Evolutionary conservation across 306 rosid genomes (phyloP), one percentile per base, ranked within the genome.

Genomic region (Rosa persica): DNA sequence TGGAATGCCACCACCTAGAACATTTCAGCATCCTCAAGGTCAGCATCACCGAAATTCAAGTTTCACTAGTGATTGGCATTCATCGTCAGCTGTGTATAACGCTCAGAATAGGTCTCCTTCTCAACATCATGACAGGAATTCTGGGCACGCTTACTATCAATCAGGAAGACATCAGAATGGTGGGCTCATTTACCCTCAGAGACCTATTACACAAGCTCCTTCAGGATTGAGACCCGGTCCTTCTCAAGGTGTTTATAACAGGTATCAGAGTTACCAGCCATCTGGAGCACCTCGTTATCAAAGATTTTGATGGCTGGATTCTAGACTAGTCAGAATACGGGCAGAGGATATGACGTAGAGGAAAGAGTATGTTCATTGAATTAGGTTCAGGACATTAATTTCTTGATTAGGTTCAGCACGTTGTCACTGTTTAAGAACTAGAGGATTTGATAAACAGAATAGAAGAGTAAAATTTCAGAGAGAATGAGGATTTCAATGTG

Each of bases 91-190:
- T 12, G 67, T 22, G 44, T 47, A 80, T 73, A 74, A 82, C 48
- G 76, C 70, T 16, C 86, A 72, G 69, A 48, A 70, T 48, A 86
- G 88, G 79, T 49, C 92, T 68, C 89, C 82, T 72, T 66, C 82
- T 79, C 81, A 54, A 52, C 68, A 78, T 4, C 79, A 85, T 57
- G 91, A 82, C 76, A 87, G 90, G 58, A 78, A 43, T 73, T 67
- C 54, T n/a, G 83, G 87, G 80, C 80, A 84, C 62, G 81, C 75
- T 30, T 83, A 83, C 70, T 86, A 84, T 71, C 81, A 82, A 15
- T 78, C 90, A 44, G 93, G 89, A 66, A 72, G 30, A 69, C 79
- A 78, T 72, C 88, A 81, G 22, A 78, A 79, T n/a, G 79, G 79
- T 7, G 79, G 80, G 77, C 91, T 81, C 16, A 9, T 60, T 69